Conservation (phyloP, 345 rosid species). For the Euclidium syriacum region DNA sequence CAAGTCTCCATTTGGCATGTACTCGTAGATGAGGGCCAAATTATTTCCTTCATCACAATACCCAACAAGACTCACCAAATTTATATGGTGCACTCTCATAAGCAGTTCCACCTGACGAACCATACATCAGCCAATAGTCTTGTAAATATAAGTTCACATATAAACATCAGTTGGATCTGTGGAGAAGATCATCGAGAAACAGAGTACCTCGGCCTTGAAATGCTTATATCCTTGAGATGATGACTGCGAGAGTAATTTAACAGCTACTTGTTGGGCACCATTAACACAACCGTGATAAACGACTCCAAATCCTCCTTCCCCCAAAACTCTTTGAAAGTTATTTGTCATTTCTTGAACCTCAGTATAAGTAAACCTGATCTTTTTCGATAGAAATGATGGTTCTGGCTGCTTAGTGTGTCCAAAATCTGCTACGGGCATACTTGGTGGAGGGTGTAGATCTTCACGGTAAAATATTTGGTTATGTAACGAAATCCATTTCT, state of each 20-base stretch:
- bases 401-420: neutral
- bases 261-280: conserved; percentile 32
- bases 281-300: conserved; percentile 36
- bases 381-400: conserved; percentile 9
- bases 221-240: conserved; percentile 43
- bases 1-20: conserved; percentile 34
- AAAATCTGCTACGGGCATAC: neutral
- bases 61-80: conserved; percentile 36
- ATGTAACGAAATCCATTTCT: neutral
- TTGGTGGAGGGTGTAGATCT: neutral
- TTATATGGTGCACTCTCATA: conserved; percentile 39
- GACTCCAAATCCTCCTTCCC: conserved; percentile 41
- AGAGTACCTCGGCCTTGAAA: conserved; percentile 39
- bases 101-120: conserved; percentile 33
- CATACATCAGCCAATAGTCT: neutral
- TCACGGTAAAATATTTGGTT: neutral
- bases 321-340: conserved; percentile 29
- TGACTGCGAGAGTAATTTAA: conserved; percentile 34
- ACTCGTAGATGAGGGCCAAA: conserved; percentile 37
- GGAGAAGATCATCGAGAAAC: neutral
- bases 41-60: conserved; percentile 31
- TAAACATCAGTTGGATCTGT: neutral
- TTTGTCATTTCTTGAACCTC: conserved; percentile 37
- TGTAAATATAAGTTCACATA: neutral
- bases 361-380: conserved; percentile 16